Conservation (phyloP, 192 early-diverging fungal genomes). For the Rhizoclosmatium sp. region DNA sequence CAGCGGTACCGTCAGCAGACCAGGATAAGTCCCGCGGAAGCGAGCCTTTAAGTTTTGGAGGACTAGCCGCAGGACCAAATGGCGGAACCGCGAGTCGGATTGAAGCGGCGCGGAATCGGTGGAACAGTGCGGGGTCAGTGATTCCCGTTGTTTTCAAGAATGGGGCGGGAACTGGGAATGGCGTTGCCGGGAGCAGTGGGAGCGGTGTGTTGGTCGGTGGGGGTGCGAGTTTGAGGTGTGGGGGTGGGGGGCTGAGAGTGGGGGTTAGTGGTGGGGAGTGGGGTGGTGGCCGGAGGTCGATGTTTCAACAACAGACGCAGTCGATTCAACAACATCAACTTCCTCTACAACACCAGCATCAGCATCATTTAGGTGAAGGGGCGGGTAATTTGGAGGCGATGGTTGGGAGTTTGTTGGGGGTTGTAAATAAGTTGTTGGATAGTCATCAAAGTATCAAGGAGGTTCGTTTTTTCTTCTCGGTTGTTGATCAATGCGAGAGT, state of each 20-base stretch:
- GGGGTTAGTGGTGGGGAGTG: not conserved
- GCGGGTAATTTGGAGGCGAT: not conserved
- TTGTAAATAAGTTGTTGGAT: slow-evolving; percentile 18
- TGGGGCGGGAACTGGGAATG: not conserved
- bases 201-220: not conserved
- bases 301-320: not conserved
- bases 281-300: not conserved
- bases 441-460: slow-evolving; percentile 25
- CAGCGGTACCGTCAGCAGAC: too few species aligned
- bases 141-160: slow-evolving; percentile 8
- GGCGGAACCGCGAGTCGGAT: not conserved
- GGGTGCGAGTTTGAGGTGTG: not conserved
- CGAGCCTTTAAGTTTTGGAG: too few species aligned
- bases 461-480: slow-evolving; percentile 1
- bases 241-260: not conserved
- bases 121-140: slow-evolving; percentile 24
- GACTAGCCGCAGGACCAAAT: not conserved
- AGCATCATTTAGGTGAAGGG: not conserved
- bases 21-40: too few species aligned
- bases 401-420: slow-evolving; percentile 17
- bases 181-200: not conserved
- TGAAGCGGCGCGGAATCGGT: slow-evolving; percentile 23
- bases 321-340: not conserved
- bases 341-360: not conserved
- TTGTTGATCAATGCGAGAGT: not conserved